phyloP scores from a whole-genome alignment of 1,139 yeast species.

The Lodderomyces margitis region DNA sequence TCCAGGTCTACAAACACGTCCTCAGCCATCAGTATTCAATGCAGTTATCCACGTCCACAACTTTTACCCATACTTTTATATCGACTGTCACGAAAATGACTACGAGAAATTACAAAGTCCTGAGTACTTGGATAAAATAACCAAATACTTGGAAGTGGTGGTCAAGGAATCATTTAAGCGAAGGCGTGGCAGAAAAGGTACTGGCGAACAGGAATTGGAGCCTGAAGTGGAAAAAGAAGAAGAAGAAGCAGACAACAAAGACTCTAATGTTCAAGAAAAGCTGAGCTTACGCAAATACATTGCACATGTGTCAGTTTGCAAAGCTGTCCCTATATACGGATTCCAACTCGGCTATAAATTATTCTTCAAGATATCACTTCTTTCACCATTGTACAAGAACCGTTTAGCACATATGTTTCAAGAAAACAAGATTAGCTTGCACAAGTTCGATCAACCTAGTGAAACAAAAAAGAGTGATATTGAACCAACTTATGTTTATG shows the following conservation, averaged over 20 bases:
- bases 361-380: conserved; percentile 65
- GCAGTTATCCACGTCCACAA: conserved; percentile 73
- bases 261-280: conserved; percentile 5
- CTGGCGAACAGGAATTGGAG: conserved; percentile 13
- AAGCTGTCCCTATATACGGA: conserved; percentile 83
- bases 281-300: conserved; percentile 41
- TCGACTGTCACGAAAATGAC: conserved; percentile 41
- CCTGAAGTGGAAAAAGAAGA: conserved; percentile 12
- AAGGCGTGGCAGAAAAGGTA: conserved; percentile 12
- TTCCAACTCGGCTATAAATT: conserved; percentile 62
- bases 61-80: conserved; percentile 74
- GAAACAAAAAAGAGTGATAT: conserved; percentile 6
- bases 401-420: conserved; percentile 61
- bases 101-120: conserved; percentile 11
- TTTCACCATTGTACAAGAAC: conserved; percentile 60
- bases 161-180: conserved; percentile 19
- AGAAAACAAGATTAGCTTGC: conserved; percentile 40
- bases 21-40: conserved; percentile 19
- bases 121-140: conserved; percentile 15
- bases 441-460: conserved; percentile 3
- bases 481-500: conserved; percentile 36
- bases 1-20: not conserved
- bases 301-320: conserved; percentile 67
- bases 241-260: conserved; percentile 9
- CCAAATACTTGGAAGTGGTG: conserved; percentile 20